Conservation (phyloP, 192 early-diverging fungal genomes). For the Phlyctochytrium planicorne region DNA sequence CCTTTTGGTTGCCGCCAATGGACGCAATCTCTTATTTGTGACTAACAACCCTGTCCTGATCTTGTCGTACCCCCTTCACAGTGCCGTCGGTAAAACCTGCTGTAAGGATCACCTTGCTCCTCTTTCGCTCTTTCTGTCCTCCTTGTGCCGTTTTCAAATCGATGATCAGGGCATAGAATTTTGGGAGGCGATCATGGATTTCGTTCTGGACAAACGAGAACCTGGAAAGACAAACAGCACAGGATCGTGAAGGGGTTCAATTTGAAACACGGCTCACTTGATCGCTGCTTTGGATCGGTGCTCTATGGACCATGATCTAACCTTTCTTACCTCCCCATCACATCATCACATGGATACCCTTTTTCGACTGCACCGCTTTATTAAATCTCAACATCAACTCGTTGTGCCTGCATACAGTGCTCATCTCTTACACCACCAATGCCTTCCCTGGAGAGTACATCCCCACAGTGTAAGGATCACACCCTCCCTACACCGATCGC, state of each 20-base stretch:
- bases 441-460: constrained; percentile 99
- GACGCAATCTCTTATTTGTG: not conserved
- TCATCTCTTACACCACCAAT: constrained; percentile 99
- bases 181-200: no score
- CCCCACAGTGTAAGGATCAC: constrained; percentile 88
- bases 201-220: no score
- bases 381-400: constrained; percentile 1
- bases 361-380: not conserved
- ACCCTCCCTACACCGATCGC: not conserved
- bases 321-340: not conserved
- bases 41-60: constrained; percentile 4
- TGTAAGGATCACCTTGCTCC: constrained; percentile 36
- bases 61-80: constrained; percentile 23
- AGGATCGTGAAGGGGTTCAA: no score
- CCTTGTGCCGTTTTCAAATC: no score
- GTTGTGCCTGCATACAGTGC: constrained; percentile 38
- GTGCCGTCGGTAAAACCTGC: constrained; percentile 95
- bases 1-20: not conserved
- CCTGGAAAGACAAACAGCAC: no score
- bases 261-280: no score
- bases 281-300: no score
- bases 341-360: not conserved
- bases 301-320: not conserved
- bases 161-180: no score
- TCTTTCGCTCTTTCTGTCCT: not conserved